Conservation (phyloP, 2,329 filamentous ascomycete genomes). For the Apiospora sp. region DNA sequence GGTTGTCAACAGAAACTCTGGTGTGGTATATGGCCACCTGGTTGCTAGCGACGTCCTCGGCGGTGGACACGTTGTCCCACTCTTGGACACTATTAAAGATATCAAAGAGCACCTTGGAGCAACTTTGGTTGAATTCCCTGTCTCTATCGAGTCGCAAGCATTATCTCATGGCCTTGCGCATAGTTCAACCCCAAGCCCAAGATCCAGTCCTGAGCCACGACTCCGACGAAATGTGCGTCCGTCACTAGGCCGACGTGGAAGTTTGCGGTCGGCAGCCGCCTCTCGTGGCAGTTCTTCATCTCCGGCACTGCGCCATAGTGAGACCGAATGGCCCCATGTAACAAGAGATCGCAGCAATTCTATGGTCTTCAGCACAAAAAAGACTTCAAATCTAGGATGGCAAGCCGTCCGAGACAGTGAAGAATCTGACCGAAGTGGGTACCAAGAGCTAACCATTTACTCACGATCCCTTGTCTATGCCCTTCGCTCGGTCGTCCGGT, state of each 20-base stretch:
- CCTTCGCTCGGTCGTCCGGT: not conserved
- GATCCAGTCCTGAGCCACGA: not conserved
- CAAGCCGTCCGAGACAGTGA: not conserved
- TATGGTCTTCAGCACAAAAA: no score
- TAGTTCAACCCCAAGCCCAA: no score
- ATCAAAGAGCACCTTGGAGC: not conserved
- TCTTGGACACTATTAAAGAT: not conserved
- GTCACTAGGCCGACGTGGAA: no score
- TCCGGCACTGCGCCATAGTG: no score
- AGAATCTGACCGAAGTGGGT: not conserved
- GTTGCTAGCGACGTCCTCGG: not conserved
- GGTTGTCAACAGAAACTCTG: not conserved
- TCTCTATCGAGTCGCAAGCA: not conserved
- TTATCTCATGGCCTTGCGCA: no score
- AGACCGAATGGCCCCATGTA: no score
- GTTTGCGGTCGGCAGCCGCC: no score
- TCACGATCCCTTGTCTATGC: not conserved
- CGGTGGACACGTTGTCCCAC: not conserved
- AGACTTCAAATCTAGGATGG: no score
- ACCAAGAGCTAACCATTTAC: not conserved
- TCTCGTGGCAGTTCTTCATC: no score
- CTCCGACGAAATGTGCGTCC: no score
- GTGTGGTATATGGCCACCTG: not conserved
- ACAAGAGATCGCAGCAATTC: no score
- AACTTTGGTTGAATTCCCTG: not conserved